A percentile compares a stretch with the other conserved stretches of the same genome.
Evolutionary conservation across 2,329 filamentous ascomycete species (phyloP).

Genomic region (Pyrenochaeta sp.): DNA sequence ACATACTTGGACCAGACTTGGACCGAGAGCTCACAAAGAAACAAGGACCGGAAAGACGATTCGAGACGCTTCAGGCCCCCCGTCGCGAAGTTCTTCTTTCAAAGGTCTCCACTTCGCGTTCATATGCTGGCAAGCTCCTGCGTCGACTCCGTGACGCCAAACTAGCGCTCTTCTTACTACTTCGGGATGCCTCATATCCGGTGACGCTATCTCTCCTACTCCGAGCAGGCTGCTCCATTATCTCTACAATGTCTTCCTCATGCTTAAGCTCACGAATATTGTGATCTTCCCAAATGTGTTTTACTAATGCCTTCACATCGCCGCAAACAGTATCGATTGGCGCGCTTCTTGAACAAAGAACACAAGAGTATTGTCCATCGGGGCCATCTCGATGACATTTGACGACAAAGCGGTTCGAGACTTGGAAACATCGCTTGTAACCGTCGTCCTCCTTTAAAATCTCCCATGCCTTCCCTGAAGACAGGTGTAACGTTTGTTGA

Average conservation of each 20-base stretch:
- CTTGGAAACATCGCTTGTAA: constrained; percentile 42
- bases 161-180: constrained; percentile 39
- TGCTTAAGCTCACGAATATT: constrained; percentile 36
- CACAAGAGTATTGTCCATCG: constrained; percentile 46
- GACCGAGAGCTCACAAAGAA: background rate
- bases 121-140: constrained; percentile 23
- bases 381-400: constrained; percentile 45
- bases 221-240: constrained; percentile 31
- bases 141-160: constrained; percentile 27
- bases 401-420: constrained; percentile 48
- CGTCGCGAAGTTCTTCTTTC: constrained; percentile 28
- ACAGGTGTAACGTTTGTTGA: constrained; percentile 38
- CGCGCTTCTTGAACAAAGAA: constrained; percentile 38
- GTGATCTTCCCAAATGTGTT: constrained; percentile 47
- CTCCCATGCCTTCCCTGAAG: constrained; percentile 47
- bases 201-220: constrained; percentile 38
- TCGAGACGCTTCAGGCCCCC: constrained; percentile 7
- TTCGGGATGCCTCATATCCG: constrained; percentile 21
- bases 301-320: constrained; percentile 47
- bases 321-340: constrained; percentile 45
- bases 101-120: constrained; percentile 37
- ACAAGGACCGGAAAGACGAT: background rate
- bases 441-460: constrained; percentile 41
- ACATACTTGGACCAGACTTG: background rate
- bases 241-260: constrained; percentile 44